Conservation (phyloP, 2,329 filamentous ascomycete species). For the Colletotrichum musicola region DNA sequence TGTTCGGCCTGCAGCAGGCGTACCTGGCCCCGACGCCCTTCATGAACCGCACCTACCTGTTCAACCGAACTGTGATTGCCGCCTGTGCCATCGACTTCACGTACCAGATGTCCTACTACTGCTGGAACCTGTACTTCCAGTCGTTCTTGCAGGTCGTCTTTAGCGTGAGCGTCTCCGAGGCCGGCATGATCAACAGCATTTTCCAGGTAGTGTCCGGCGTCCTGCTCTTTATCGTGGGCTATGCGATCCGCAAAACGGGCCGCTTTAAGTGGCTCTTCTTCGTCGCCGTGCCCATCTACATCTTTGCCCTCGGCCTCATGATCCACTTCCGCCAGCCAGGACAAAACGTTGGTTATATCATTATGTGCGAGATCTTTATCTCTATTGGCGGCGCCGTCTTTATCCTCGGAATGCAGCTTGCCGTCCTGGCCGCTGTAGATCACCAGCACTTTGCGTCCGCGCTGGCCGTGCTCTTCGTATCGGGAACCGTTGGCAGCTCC, state of each 20-base stretch:
- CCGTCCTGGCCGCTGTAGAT: slow-evolving; percentile 67
- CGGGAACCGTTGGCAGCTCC: slow-evolving; percentile 58
- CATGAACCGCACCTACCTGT: slow-evolving; percentile 64
- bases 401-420: slow-evolving; percentile 65
- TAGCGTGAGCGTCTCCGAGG: slow-evolving; percentile 55
- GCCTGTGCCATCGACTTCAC: slow-evolving; percentile 59
- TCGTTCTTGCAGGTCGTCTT: slow-evolving; percentile 68
- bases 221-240: slow-evolving; percentile 61
- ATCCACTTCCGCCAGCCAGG: slow-evolving; percentile 55
- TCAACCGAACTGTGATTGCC: slow-evolving; percentile 64
- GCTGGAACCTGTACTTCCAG: slow-evolving; percentile 66
- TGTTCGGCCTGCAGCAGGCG: slow-evolving; percentile 68
- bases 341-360: slow-evolving; percentile 49
- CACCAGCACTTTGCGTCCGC: slow-evolving; percentile 66
- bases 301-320: slow-evolving; percentile 62
- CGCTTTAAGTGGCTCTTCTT: slow-evolving; percentile 63
- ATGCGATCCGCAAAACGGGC: slow-evolving; percentile 58
- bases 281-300: slow-evolving; percentile 63
- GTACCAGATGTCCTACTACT: slow-evolving; percentile 64
- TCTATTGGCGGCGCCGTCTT: slow-evolving; percentile 49
- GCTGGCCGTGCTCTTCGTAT: slow-evolving; percentile 59
- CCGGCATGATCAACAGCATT: slow-evolving; percentile 62
- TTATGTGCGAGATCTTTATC: slow-evolving; percentile 59
- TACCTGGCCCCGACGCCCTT: slow-evolving; percentile 70
- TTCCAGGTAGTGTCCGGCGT: slow-evolving; percentile 65